Evolutionary conservation across 257 asterid species (phyloP).

Genomic region (Solanum infundibuliforme): DNA sequence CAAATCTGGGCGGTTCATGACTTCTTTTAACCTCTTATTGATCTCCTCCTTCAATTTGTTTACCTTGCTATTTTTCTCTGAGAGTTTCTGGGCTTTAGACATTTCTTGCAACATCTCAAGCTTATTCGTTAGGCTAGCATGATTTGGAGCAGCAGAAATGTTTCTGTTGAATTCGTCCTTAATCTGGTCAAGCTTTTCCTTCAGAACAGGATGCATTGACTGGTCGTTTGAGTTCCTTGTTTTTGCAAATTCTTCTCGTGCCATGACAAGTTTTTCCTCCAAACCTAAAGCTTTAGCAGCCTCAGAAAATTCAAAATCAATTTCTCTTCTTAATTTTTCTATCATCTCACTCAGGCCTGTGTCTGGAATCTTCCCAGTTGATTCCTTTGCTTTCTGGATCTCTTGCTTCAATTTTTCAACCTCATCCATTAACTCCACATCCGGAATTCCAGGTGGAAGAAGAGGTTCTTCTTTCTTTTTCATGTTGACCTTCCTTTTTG

Average conservation of each 20-base stretch:
- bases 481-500: conserved; percentile 50
- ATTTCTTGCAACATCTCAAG: conserved; percentile 49
- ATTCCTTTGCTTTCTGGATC: conserved; percentile 38
- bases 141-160: conserved; percentile 58
- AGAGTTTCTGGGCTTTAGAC: conserved; percentile 23
- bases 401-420: conserved; percentile 50
- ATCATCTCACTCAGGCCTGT: conserved; percentile 37
- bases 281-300: conserved; percentile 67
- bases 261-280: conserved; percentile 37
- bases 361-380: conserved; percentile 21
- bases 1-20: conserved; percentile 37
- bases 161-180: conserved; percentile 38
- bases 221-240: conserved; percentile 39
- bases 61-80: conserved; percentile 22
- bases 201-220: conserved; percentile 25
- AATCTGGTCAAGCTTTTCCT: conserved; percentile 54
- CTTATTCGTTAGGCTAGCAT: conserved; percentile 41
- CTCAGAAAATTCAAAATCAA: conserved; percentile 46
- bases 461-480: conserved; percentile 52
- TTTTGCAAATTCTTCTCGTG: conserved; percentile 55
- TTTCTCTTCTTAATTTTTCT: conserved; percentile 40
- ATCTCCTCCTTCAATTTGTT: conserved; percentile 38
- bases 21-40: conserved; percentile 39
- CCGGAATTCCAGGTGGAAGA: conserved; percentile 33
- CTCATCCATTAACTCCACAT: conserved; percentile 42